Evolutionary conservation across 169 alveolate genomes (phyloP).

Genomic region (Plasmodium knowlesi): DNA sequence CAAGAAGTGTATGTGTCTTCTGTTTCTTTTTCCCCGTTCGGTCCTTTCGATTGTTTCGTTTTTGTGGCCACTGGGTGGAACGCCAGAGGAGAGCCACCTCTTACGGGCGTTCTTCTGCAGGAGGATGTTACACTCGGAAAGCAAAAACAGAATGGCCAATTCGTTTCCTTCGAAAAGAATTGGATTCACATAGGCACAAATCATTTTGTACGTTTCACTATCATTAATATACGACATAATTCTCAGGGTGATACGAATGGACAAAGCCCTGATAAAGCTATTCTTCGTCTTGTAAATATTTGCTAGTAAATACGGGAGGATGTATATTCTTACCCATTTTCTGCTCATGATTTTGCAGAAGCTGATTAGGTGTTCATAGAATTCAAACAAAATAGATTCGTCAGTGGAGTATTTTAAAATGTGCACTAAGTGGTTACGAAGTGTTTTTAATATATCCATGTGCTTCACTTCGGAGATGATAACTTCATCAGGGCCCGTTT

Average conservation of each 20-base stretch:
- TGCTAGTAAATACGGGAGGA: conserved; percentile 29
- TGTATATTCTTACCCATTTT: conserved; percentile 55
- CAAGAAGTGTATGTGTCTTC: background rate
- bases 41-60: background rate
- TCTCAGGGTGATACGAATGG: conserved; percentile 6
- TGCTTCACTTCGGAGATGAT: conserved; percentile 4
- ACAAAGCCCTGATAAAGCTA: conserved; percentile 11
- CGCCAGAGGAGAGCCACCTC: background rate
- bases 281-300: conserved; percentile 22
- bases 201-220: background rate
- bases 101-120: background rate
- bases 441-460: conserved; percentile 40
- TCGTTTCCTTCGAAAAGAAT: conserved; percentile 6
- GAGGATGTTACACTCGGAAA: conserved; percentile 19
- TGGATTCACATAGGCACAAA: conserved; percentile 20
- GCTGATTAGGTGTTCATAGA: conserved; percentile 8
- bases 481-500: background rate
- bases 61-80: background rate
- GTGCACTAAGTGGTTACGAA: background rate
- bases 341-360: conserved; percentile 57
- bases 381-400: conserved; percentile 14
- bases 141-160: background rate
- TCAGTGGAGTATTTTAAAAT: background rate
- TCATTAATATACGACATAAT: conserved; percentile 43
- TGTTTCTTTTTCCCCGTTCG: background rate